Conservation (phyloP, 177 flowering plant species). For the Vitis hybrid region DNA sequence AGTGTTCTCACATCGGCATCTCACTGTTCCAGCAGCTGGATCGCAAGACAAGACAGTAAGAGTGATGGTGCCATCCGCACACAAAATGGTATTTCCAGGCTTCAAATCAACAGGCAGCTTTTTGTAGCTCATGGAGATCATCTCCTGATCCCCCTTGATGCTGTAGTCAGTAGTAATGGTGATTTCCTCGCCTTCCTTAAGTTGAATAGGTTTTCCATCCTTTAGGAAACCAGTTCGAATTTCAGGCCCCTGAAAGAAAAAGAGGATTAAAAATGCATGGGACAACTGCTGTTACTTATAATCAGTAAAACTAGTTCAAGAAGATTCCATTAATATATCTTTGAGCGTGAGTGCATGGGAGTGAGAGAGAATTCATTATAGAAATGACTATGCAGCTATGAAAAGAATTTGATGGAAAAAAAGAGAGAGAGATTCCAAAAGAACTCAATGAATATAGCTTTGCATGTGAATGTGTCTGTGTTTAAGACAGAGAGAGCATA, state of each 20-base stretch:
- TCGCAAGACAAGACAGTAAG: conserved; percentile 71
- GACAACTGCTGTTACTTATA: neutral
- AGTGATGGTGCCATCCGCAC: conserved; percentile 84
- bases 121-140: conserved; percentile 82
- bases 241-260: conserved; percentile 73
- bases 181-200: conserved; percentile 79
- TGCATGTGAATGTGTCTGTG: too few species aligned
- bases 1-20: conserved; percentile 80
- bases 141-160: conserved; percentile 62
- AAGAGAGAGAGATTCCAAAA: too few species aligned
- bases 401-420: too few species aligned
- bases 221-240: conserved; percentile 83
- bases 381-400: too few species aligned
- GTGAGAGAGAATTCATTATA: too few species aligned
- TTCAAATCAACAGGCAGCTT: conserved; percentile 76
- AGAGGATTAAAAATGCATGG: conserved; percentile 6
- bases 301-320: too few species aligned
- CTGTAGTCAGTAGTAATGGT: conserved; percentile 65
- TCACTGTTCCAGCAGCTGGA: conserved; percentile 64
- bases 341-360: too few species aligned
- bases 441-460: too few species aligned
- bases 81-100: conserved; percentile 73
- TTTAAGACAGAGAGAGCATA: too few species aligned
- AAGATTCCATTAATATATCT: too few species aligned
- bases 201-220: conserved; percentile 75